Conservation (phyloP, 768 basidiomycete species). For the Pisolithus marmoratus region DNA sequence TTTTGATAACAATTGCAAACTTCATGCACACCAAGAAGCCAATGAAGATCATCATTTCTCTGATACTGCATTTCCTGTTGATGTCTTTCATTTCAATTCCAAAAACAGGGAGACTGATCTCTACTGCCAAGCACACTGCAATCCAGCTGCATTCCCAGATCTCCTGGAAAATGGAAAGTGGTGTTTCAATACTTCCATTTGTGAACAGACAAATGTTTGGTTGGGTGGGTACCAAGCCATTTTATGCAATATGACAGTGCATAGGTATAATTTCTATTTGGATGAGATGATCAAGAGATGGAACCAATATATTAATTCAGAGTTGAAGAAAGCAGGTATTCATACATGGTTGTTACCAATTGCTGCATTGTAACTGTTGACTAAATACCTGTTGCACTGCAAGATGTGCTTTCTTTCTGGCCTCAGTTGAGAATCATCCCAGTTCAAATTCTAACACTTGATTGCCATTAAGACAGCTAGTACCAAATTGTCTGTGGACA, state of each 20-base stretch:
- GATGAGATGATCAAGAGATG: slow-evolving; percentile 24
- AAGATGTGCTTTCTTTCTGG: not conserved
- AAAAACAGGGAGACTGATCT: slow-evolving; percentile 19
- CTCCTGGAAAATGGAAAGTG: slow-evolving; percentile 17
- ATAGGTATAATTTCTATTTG: slow-evolving; percentile 24
- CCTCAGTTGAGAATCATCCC: not conserved
- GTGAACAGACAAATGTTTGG: slow-evolving; percentile 33
- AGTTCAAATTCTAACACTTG: not conserved
- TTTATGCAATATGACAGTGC: slow-evolving; percentile 20
- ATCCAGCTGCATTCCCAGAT: slow-evolving; percentile 22
- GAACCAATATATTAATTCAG: slow-evolving; percentile 8
- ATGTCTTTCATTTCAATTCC: slow-evolving; percentile 17
- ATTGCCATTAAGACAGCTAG: not conserved
- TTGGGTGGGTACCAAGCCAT: slow-evolving; percentile 27
- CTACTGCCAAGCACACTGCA: slow-evolving; percentile 21
- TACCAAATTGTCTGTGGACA: not conserved
- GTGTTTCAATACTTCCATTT: slow-evolving; percentile 31
- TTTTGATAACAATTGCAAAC: slow-evolving; percentile 18
- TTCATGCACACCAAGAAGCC: slow-evolving; percentile 6
- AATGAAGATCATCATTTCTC: slow-evolving; percentile 8
- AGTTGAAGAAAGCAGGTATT: slow-evolving; percentile 2
- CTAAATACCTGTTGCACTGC: too few species aligned
- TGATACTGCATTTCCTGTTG: slow-evolving; percentile 11
- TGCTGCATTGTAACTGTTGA: not conserved
- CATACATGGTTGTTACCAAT: not conserved